Conservation (phyloP, 2,329 filamentous ascomycete genomes). For the Hawksworthiomyces lignivorus region DNA sequence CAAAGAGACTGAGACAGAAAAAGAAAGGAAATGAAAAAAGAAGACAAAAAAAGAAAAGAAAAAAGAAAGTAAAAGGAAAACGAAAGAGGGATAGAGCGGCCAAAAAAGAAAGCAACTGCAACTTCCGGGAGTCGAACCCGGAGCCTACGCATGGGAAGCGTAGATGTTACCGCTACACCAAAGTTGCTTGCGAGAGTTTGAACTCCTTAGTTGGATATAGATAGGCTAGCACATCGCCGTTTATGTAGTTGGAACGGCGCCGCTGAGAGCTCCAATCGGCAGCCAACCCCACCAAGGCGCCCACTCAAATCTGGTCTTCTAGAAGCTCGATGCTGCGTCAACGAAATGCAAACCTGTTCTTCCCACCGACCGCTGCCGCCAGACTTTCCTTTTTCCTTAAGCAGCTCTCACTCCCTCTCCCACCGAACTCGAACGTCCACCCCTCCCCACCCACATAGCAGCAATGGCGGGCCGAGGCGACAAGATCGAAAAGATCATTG, state of each 20-base stretch:
- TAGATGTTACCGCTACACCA: constrained; percentile 23
- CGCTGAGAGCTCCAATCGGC: no score
- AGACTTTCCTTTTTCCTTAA: no score
- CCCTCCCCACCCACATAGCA: not conserved
- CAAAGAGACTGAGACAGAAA: no score
- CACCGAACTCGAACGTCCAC: not conserved
- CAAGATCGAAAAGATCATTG: constrained; percentile 51
- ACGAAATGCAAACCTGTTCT: no score
- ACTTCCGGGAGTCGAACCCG: constrained; percentile 23
- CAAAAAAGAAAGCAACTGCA: constrained; percentile 14
- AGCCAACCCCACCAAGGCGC: no score
- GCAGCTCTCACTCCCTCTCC: not conserved
- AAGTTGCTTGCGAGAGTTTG: constrained; percentile 17
- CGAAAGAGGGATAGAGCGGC: not conserved
- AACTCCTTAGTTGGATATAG: no score
- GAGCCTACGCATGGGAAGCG: constrained; percentile 22
- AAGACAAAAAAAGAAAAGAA: not conserved
- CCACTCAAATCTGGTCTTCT: no score
- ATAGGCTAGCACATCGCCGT: not conserved
- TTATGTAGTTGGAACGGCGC: not conserved
- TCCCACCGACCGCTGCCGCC: no score
- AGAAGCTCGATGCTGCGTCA: no score
- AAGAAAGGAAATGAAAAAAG: not conserved
- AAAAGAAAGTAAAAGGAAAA: not conserved
- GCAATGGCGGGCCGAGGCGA: constrained; percentile 29